Evolutionary conservation across 2,329 filamentous ascomycete species (phyloP).

Genomic region (Furcasterigmium sp.): DNA sequence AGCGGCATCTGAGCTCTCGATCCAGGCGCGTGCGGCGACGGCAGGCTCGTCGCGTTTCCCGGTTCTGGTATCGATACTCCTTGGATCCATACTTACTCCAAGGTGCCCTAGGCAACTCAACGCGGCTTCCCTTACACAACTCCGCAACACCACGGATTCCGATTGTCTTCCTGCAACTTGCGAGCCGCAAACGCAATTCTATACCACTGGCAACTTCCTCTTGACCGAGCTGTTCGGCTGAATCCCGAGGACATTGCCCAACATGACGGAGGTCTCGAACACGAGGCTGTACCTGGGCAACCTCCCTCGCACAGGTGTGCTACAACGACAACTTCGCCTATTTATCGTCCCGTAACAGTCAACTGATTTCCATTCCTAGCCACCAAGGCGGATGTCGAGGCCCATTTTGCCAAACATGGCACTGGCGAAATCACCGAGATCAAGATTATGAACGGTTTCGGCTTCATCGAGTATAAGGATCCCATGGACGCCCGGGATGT

Average conservation of each 20-base stretch:
- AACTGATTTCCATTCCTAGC: conserved; percentile 44
- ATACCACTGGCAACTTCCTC: too few species aligned
- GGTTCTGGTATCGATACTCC: not conserved
- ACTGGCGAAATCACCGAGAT: conserved; percentile 97
- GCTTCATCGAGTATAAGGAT: conserved; percentile 99
- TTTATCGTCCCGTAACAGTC: conserved; percentile 5
- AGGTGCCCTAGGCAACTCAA: not conserved
- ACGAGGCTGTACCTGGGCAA: conserved; percentile 97
- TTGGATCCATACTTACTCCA: not conserved
- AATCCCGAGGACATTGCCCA: conserved; percentile 17
- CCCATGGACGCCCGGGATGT: conserved; percentile 97
- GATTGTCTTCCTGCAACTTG: too few species aligned
- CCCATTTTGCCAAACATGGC: conserved; percentile 92
- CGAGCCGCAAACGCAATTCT: too few species aligned
- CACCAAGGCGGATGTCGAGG: conserved; percentile 95
- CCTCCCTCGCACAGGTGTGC: conserved; percentile 89
- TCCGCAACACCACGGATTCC: too few species aligned
- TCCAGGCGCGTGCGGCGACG: too few species aligned
- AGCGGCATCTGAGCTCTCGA: too few species aligned
- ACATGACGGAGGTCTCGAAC: conserved; percentile 84
- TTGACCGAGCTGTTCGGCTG: too few species aligned
- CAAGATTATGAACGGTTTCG: conserved; percentile 99
- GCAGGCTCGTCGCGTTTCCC: not conserved
- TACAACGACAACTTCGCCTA: not conserved
- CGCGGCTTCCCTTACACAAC: too few species aligned